Evolutionary conservation across 1,139 yeast species (phyloP).

Genomic region (Yamadazyma dushanensis): DNA sequence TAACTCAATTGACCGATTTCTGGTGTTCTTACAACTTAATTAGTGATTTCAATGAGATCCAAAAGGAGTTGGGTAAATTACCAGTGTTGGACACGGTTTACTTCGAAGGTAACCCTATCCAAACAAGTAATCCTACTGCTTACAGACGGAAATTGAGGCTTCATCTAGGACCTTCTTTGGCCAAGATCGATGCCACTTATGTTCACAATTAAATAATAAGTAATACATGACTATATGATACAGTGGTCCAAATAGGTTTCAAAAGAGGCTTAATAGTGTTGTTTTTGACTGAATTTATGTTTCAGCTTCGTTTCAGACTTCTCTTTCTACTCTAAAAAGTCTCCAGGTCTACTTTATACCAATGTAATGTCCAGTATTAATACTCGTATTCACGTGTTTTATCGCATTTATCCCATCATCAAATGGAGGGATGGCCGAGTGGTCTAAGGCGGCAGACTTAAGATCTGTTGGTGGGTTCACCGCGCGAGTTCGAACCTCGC

Average conservation of each 20-base stretch:
- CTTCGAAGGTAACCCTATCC: constrained; percentile 93
- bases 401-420: background rate
- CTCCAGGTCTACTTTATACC: too few species aligned
- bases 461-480: constrained; percentile 56
- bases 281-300: too few species aligned
- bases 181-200: constrained; percentile 91
- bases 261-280: too few species aligned
- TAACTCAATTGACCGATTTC: constrained; percentile 74
- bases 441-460: constrained; percentile 59
- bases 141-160: constrained; percentile 82
- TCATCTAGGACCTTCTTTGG: constrained; percentile 69
- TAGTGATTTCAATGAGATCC: constrained; percentile 67
- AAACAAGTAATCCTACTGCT: constrained; percentile 67
- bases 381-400: too few species aligned
- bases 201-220: constrained; percentile 29
- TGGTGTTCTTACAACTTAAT: constrained; percentile 89
- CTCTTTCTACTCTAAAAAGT: too few species aligned
- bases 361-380: too few species aligned
- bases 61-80: constrained; percentile 60
- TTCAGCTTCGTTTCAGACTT: too few species aligned
- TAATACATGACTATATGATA: too few species aligned
- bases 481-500: constrained; percentile 91
- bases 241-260: too few species aligned
- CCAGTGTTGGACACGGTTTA: constrained; percentile 82
- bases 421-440: constrained; percentile 54